phyloP scores from a whole-genome alignment of 768 basidiomycete species.

The Russula lepida region DNA sequence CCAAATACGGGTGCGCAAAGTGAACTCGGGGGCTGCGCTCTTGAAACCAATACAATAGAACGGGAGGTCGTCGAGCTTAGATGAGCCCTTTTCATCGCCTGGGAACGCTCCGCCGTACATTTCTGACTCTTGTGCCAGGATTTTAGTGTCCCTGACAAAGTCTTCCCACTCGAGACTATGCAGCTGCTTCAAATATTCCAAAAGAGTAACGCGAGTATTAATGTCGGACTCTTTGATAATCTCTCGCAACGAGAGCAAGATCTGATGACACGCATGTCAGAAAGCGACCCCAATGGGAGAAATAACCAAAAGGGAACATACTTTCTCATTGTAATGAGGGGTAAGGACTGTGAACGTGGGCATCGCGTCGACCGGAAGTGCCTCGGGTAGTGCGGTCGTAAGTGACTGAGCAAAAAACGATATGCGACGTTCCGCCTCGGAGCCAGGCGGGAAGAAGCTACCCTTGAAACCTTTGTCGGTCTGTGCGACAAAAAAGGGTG shows the following conservation, averaged over 20 bases:
- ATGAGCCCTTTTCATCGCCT: conserved; percentile 74
- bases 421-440: conserved; percentile 94
- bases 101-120: conserved; percentile 72
- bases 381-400: conserved; percentile 89
- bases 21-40: conserved; percentile 96
- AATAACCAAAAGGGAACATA: conserved; percentile 24
- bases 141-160: conserved; percentile 99
- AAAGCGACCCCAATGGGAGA: background rate
- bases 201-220: conserved; percentile 90
- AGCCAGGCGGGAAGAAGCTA: conserved; percentile 89
- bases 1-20: conserved; percentile 98
- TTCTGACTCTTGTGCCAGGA: conserved; percentile 90
- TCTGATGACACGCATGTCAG: conserved; percentile 36
- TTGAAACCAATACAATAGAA: conserved; percentile 99
- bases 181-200: conserved; percentile 97
- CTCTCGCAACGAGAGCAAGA: conserved; percentile 89
- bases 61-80: conserved; percentile 86
- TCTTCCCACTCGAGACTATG: conserved; percentile 99
- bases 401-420: conserved; percentile 98
- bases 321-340: conserved; percentile 98
- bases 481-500: conserved; percentile 97
- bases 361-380: conserved; percentile 98
- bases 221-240: conserved; percentile 99
- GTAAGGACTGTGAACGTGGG: conserved; percentile 98
- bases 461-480: conserved; percentile 76